These are phyloP conservation scores for Apiotrichum laibachii DNA, from an alignment of 1,284 basidiomycete species.

Conservation along the genomic window DNA sequence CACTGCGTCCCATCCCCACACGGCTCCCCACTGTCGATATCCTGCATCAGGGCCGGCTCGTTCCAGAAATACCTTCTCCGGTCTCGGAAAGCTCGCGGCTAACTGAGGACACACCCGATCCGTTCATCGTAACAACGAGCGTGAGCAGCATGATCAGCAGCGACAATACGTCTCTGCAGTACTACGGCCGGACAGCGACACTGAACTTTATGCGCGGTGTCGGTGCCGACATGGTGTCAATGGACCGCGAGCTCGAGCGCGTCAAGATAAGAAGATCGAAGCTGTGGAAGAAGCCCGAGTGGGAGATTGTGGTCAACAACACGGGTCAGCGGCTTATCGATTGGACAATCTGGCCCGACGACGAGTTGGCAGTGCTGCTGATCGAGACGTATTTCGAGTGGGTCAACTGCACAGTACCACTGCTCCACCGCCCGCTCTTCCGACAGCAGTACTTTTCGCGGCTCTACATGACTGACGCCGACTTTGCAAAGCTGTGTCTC, in stretches of 20 bases:
- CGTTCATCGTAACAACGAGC: background rate
- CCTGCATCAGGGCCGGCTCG: background rate
- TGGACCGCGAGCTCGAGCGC: background rate
- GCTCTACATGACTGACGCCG: conserved; percentile 59
- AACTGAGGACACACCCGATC: background rate
- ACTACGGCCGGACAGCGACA: background rate
- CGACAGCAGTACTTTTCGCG: conserved; percentile 59
- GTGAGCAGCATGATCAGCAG: background rate
- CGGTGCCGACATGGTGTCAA: background rate
- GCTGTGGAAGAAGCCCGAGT: conserved; percentile 44
- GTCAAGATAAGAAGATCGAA: conserved; percentile 27
- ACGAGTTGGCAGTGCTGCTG: conserved; percentile 61
- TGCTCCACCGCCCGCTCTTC: conserved; percentile 73
- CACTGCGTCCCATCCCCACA: background rate
- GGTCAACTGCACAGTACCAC: conserved; percentile 63
- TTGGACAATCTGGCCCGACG: conserved; percentile 41
- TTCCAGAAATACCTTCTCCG: background rate
- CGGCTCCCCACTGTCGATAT: background rate
- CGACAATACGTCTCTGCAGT: background rate
- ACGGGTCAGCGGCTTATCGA: conserved; percentile 33
- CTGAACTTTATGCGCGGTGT: background rate
- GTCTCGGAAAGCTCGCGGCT: background rate
- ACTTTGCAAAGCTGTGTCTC: conserved; percentile 66
- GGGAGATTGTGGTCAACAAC: conserved; percentile 42
- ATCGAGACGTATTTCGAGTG: conserved; percentile 66